phyloP scores from a whole-genome alignment of 345 rosid species.

The Viola odorata region DNA sequence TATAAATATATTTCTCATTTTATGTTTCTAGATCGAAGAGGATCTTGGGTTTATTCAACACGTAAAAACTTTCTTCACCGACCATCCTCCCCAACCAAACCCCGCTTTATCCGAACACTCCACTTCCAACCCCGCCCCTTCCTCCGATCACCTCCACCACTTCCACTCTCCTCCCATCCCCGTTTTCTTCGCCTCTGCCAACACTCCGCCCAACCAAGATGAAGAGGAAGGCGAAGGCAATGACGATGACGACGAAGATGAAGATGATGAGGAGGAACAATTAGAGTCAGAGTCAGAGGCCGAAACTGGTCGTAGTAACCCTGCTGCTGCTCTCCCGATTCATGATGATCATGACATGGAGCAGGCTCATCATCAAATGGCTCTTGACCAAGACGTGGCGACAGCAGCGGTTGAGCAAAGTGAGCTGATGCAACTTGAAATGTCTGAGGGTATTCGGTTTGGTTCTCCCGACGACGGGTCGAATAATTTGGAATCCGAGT shows the following conservation, averaged over 20 bases:
- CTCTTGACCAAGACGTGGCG: conserved; percentile 13
- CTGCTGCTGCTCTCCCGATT: too few relatives aligned
- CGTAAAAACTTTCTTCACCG: conserved; percentile 55
- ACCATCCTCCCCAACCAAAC: conserved; percentile 46
- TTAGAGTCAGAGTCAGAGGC: conserved; percentile 18
- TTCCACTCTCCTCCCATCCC: conserved; percentile 36
- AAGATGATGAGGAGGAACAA: conserved; percentile 33
- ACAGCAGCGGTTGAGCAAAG: conserved; percentile 40
- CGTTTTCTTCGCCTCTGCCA: conserved; percentile 20
- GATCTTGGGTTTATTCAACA: conserved; percentile 47
- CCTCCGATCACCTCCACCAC: conserved; percentile 36
- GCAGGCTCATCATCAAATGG: conserved; percentile 11
- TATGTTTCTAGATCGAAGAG: conserved; percentile 46
- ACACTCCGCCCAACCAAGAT: conserved; percentile 25
- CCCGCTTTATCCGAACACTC: conserved; percentile 80
- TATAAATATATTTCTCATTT: too few relatives aligned
- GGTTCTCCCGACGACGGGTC: conserved; percentile 82
- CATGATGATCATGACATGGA: conserved; percentile 12
- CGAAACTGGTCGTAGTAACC: conserved; percentile 10
- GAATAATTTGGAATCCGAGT: conserved; percentile 56
- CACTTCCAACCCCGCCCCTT: conserved; percentile 57
- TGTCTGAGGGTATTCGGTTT: conserved; percentile 75
- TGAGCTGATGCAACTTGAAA: conserved; percentile 64
- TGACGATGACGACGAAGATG: conserved; percentile 40
- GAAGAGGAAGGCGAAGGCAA: conserved; percentile 36